Percentiles rank a stretch among this genome's conserved stretches.
Evolutionary conservation across 2,329 filamentous ascomycete species (phyloP).

Genomic region (Fusarium brachygibbosum): DNA sequence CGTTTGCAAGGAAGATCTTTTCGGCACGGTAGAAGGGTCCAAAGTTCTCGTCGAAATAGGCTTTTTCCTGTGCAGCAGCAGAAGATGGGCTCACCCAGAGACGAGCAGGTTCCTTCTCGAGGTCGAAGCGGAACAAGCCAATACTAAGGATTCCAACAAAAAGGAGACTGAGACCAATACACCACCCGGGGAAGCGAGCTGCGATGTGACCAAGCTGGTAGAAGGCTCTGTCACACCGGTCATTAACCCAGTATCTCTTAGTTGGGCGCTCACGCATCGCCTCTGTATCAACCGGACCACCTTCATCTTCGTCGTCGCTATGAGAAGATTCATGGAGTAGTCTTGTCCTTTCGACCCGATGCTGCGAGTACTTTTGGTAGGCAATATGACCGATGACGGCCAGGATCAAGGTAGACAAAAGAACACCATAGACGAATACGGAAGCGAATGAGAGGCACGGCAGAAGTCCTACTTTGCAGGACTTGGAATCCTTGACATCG

Average conservation of each 20-base stretch:
- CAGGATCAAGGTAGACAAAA: slow-evolving; percentile 76
- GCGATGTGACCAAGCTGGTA: slow-evolving; percentile 83
- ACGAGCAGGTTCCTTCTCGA: slow-evolving; percentile 90
- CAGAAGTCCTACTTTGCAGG: slow-evolving; percentile 87
- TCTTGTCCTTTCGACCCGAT: slow-evolving; percentile 85
- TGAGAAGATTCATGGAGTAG: slow-evolving; percentile 85
- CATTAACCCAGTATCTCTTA: slow-evolving; percentile 86
- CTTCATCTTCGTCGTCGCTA: slow-evolving; percentile 95
- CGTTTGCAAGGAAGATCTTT: slow-evolving; percentile 94
- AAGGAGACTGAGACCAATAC: slow-evolving; percentile 81
- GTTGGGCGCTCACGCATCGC: slow-evolving; percentile 84
- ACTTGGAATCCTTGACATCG: slow-evolving; percentile 74
- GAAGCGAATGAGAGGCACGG: slow-evolving; percentile 95
- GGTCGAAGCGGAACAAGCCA: slow-evolving; percentile 89
- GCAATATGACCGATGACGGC: slow-evolving; percentile 80
- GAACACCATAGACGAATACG: slow-evolving; percentile 84
- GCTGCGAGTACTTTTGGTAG: slow-evolving; percentile 79
- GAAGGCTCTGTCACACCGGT: slow-evolving; percentile 83
- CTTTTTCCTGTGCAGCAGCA: slow-evolving; percentile 90
- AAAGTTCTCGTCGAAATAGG: slow-evolving; percentile 92
- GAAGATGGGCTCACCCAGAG: slow-evolving; percentile 98
- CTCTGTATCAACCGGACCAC: slow-evolving; percentile 78
- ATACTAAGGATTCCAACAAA: slow-evolving; percentile 83
- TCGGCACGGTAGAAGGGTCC: slow-evolving; percentile 96
- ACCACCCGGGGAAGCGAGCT: slow-evolving; percentile 86